Evolutionary conservation across 2,329 filamentous ascomycete species (phyloP).

Genomic region (Diplodia mutila): DNA sequence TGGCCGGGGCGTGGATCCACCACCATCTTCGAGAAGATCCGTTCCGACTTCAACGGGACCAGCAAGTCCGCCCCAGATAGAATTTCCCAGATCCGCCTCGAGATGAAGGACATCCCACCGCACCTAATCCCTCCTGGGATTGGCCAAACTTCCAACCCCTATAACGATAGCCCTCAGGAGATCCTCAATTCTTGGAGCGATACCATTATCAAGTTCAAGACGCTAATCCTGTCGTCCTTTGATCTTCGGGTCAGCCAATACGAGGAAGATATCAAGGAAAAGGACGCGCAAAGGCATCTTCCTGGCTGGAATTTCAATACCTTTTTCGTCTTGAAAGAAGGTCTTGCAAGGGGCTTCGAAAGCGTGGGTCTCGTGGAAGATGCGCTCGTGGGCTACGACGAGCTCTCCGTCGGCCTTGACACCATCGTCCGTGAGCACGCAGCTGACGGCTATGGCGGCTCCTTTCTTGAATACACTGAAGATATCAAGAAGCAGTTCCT

Average conservation of each 20-base stretch:
- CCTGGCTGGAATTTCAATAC: constrained; percentile 99
- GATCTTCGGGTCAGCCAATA: constrained; percentile 90
- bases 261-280: constrained; percentile 95
- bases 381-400: constrained; percentile 91
- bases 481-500: constrained; percentile 64
- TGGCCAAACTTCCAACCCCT: constrained; percentile 47
- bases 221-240: constrained; percentile 84
- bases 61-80: constrained; percentile 75
- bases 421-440: constrained; percentile 76
- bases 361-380: constrained; percentile 96
- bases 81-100: constrained; percentile 81
- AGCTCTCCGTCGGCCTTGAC: constrained; percentile 86
- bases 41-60: constrained; percentile 83
- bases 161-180: constrained; percentile 74
- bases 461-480: constrained; percentile 73
- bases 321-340: constrained; percentile 97
- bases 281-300: constrained; percentile 80
- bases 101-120: constrained; percentile 51
- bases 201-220: constrained; percentile 83
- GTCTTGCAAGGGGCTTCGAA: constrained; percentile 89
- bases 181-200: constrained; percentile 82
- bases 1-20: constrained; percentile 78
- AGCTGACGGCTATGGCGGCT: constrained; percentile 66
- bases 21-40: constrained; percentile 86
- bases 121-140: constrained; percentile 49